Evolutionary conservation across 2,329 filamentous ascomycete genomes (phyloP), one percentile per base, ranked within the genome.

Genomic region (Pestalotiopsis sp.): DNA sequence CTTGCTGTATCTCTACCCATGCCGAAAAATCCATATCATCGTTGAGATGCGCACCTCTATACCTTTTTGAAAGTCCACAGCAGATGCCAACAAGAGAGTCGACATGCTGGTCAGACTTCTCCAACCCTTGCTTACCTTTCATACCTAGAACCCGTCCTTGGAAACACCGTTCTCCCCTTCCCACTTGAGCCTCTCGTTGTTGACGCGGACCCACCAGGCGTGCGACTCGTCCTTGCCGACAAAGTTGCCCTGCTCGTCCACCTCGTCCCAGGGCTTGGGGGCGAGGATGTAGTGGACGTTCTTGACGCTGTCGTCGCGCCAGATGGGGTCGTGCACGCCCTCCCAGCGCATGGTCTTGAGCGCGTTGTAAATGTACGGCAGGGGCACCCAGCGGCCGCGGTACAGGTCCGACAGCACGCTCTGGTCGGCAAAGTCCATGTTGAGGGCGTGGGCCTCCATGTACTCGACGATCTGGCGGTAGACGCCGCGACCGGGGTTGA

Each of bases 351-450:
- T 70, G 17, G 89, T 90, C 83, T 90, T 90, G 70, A 91, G 83
- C 11, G 87, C 89, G 72, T 91, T 91, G 77, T 90, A 90, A 14
- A 85, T 79, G 73, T 90, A 90, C 1, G 88, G 87, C 73, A 91
- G 80, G 5, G 85, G 76, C 13, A 87, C 84, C 89, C 89, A 91
- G 41, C 86, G 81, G 41, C 82, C 84, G 12, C 77, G 77, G 78
- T 87, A 91, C 25, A 89, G 78, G 63, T 86, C 84, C 3, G 85
- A 84, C 23, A 91, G 82, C 62, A 91, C 80, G 40, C 82, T 84
- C 79, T 91, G 89, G 75, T 91, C 89, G 38, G 88, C 84, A 71
- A 91, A 91, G 71, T 85, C 84, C 80, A 88, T 84, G 71, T 79
- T 77, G 31, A 78, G 80, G 11, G 82, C 83, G 52, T 84, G 78